Base-by-base conservation (phyloP, 768 basidiomycete genomes). In the Inosperma sp. region DNA sequence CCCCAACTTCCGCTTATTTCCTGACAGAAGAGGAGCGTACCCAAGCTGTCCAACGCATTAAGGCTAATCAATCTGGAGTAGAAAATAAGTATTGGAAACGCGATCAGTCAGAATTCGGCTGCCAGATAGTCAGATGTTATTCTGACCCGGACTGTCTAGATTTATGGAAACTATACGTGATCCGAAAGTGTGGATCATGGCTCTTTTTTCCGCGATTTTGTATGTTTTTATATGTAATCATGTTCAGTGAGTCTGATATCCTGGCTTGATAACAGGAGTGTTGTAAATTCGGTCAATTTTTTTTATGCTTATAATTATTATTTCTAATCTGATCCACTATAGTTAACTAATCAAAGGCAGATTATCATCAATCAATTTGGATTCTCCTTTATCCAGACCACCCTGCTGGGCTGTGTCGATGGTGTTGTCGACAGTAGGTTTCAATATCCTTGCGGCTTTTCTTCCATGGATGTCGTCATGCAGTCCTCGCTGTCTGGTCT, bases 81-180 rank as follows among this genome's bases (percentile, higher is more conserved):
- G 88, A 89, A 66, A 89, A 87, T 61, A 91, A 90, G 59, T 75
- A 75, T 46, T 90, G 86, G 69, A 90, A 90, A 69, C 79, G 73
- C 47, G 83, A 87, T 30, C 88, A 90, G 86, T 87, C 49, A 55
- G 84, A 74, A 17, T 16, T 26, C n/a, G n/a, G n/a, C n/a, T n/a
- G n/a, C n/a, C n/a, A n/a, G n/a, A n/a, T 31, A 44, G 16, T 14
- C 17, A 5, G 13, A 19, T 6, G 13, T 27, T 34, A 23, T 26
- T 14, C 44, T 37, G n/a, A 42, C 25, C 30, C 16, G 21, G 25
- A 31, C 37, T 53, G 23, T 29, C 5, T 59, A 86, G 84, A 64
- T 76, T 88, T 73, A 74, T 79, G 17, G 86, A 88, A 60, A 81
- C 85, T 0, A 67, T 88, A 4, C 53, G 62, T 1, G 86, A 88